phyloP scores from a whole-genome alignment of 1,284 basidiomycete species.

The Ustilago cynodontis region DNA sequence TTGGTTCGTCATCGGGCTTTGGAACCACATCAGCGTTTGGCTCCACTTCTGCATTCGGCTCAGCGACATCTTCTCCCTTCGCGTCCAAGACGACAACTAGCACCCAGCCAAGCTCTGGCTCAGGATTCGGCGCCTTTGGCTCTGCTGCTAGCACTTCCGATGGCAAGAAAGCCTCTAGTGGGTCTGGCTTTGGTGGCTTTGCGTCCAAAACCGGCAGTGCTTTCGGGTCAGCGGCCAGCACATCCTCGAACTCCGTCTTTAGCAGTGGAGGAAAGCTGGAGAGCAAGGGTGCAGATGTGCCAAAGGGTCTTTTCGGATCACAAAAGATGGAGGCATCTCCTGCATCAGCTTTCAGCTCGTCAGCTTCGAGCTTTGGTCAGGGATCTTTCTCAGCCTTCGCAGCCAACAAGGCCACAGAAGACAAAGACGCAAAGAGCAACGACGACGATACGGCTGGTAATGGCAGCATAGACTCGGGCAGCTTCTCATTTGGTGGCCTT shows the following conservation, averaged over 20 bases:
- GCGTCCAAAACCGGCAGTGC: constrained; percentile 34
- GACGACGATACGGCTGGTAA: constrained; percentile 2
- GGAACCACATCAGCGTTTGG: constrained; percentile 67
- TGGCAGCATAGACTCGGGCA: constrained; percentile 19
- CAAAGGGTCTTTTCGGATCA: constrained; percentile 28
- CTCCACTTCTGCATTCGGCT: constrained; percentile 55
- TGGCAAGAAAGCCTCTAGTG: constrained; percentile 7
- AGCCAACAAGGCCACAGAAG: constrained; percentile 42
- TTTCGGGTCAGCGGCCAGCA: constrained; percentile 20
- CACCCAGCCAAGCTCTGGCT: constrained; percentile 26
- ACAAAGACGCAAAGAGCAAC: constrained; percentile 25
- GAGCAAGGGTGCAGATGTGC: constrained; percentile 10
- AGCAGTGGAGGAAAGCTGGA: constrained; percentile 44
- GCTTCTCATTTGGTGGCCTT: constrained; percentile 54
- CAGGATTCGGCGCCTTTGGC: constrained; percentile 26
- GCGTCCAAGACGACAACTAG: constrained; percentile 16
- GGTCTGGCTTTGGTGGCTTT: constrained; percentile 44
- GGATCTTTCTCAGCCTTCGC: constrained; percentile 39
- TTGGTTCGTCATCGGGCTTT: constrained; percentile 64
- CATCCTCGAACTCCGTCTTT: constrained; percentile 32
- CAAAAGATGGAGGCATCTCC: constrained; percentile 9
- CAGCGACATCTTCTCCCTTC: constrained; percentile 30
- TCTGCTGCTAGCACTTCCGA: not conserved
- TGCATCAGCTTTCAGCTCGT: constrained; percentile 26
- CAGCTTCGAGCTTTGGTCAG: constrained; percentile 31